These are phyloP conservation scores for Solanum boliviense DNA, from an alignment of 257 asterid genomes.

Conservation along the genomic window DNA sequence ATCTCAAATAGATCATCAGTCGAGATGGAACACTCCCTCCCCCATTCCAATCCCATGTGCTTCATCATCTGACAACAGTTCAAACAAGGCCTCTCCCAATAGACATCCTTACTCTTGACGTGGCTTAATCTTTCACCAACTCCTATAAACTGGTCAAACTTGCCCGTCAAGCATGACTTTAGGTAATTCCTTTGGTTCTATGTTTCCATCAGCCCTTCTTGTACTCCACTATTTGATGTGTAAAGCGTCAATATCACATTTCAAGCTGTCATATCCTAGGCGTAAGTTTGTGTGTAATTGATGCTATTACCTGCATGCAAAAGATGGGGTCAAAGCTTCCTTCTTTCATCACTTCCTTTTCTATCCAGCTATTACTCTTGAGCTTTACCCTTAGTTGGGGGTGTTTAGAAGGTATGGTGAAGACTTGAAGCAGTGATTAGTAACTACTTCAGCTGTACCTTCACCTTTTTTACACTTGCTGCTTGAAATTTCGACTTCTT, in stretches of 20 bases:
- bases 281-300: neutral
- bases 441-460: neutral
- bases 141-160: neutral
- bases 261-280: neutral
- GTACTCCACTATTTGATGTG: neutral
- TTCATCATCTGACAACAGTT: neutral
- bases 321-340: neutral
- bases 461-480: neutral
- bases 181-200: neutral
- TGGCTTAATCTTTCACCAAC: neutral
- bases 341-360: neutral
- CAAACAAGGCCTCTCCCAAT: neutral
- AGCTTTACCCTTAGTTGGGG: neutral
- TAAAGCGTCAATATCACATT: neutral
- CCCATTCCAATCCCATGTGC: neutral
- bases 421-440: neutral
- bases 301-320: neutral
- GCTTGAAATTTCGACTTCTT: neutral
- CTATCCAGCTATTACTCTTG: neutral
- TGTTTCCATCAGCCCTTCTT: neutral
- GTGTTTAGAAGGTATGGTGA: neutral
- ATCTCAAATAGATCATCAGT: neutral
- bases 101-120: neutral
- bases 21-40: neutral
- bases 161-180: neutral